A percentile compares a stretch with the other conserved stretches of the same genome.
Evolutionary conservation across 805 yeast genomes (phyloP).

Genomic region (Spathaspora boniae): DNA sequence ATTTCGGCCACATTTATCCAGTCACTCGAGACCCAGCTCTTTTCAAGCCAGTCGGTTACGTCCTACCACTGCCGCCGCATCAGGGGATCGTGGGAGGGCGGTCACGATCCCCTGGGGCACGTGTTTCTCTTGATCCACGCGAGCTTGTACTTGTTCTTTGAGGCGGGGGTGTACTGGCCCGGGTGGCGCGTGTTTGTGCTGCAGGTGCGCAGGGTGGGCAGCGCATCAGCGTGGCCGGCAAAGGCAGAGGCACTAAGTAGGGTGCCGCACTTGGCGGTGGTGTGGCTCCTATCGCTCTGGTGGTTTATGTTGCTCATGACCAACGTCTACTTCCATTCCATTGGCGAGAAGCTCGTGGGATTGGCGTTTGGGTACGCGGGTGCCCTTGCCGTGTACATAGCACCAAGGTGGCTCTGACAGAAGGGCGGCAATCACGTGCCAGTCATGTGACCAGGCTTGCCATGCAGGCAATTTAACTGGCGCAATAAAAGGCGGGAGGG

Average conservation of each 20-base stretch:
- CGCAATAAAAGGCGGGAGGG: too few species aligned
- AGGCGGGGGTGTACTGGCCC: conserved; percentile 43
- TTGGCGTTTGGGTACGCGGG: conserved; percentile 57
- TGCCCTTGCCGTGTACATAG: conserved; percentile 42
- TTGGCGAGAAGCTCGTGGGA: conserved; percentile 72
- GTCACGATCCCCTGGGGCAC: conserved; percentile 97
- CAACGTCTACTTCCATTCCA: conserved; percentile 77
- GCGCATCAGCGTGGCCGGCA: conserved; percentile 3
- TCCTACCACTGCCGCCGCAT: conserved; percentile 34
- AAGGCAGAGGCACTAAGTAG: conserved; percentile 1
- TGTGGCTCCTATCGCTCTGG: conserved; percentile 51
- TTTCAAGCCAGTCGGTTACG: conserved; percentile 15
- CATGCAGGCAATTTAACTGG: too few species aligned
- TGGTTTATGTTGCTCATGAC: conserved; percentile 87
- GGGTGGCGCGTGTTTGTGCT: conserved; percentile 17
- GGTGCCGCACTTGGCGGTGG: conserved; percentile 25
- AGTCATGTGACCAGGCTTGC: too few species aligned
- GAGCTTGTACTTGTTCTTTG: conserved; percentile 63
- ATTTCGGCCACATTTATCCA: conserved; percentile 2
- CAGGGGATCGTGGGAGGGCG: conserved; percentile 74
- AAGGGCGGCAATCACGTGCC: too few species aligned
- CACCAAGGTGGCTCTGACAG: too few species aligned
- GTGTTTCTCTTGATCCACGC: conserved; percentile 73
- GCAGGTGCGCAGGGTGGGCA: not conserved
- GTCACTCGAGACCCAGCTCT: conserved; percentile 5